A percentile compares a stretch with the other conserved stretches of the same genome.
Evolutionary conservation across 116 monocot species (phyloP).

Genomic region (Phalaenopsis hybrid): DNA sequence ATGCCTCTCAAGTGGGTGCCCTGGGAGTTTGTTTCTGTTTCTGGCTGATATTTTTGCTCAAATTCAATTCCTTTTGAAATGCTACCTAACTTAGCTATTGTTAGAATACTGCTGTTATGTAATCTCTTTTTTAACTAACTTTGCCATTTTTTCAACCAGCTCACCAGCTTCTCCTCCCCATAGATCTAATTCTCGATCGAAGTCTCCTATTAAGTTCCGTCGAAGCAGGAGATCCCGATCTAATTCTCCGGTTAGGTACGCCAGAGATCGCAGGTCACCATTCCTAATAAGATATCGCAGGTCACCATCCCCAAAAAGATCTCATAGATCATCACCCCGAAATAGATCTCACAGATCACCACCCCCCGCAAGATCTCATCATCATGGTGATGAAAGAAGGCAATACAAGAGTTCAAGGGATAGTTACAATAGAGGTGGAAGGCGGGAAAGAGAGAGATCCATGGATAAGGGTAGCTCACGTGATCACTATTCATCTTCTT

Average conservation of each 20-base stretch:
- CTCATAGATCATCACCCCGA: neutral
- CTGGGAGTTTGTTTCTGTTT: neutral
- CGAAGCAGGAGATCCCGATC: conserved; percentile 63
- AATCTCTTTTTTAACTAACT: neutral
- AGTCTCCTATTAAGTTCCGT: conserved; percentile 76
- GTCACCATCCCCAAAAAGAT: conserved; percentile 4
- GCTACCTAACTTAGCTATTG: conserved; percentile 8
- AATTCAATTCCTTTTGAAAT: neutral
- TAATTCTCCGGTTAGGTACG: conserved; percentile 49
- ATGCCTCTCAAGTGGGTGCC: neutral
- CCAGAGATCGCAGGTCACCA: conserved; percentile 51
- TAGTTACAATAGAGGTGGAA: conserved; percentile 35
- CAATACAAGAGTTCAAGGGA: conserved; percentile 52
- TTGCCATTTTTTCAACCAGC: conserved; percentile 26
- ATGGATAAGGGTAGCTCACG: conserved; percentile 48
- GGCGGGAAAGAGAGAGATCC: conserved; percentile 48
- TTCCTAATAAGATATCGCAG: conserved; percentile 45
- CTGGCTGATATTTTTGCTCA: neutral
- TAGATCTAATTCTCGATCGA: conserved; percentile 69
- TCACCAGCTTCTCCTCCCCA: conserved; percentile 48
- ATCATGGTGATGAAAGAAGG: conserved; percentile 39
- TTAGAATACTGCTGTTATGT: neutral
- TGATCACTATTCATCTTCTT: conserved; percentile 49
- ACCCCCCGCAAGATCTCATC: conserved; percentile 54
- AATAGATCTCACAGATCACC: conserved; percentile 46